Conservation (phyloP, 306 rosid genomes). For the Mucuna pruriens region DNA sequence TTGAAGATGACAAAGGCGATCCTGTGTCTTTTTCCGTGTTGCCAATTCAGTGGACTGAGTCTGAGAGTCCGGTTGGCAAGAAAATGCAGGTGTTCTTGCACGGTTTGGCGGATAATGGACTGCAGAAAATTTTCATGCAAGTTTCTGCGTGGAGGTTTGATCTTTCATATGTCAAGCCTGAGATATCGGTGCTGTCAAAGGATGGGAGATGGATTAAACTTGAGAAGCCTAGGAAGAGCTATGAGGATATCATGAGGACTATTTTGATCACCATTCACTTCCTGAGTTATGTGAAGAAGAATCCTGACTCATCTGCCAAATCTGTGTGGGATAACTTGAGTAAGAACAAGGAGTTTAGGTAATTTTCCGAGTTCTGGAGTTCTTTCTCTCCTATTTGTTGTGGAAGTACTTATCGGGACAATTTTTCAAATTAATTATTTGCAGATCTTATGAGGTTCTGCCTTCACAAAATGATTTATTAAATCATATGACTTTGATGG, state of each 20-base stretch:
- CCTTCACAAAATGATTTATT: conserved; percentile 46
- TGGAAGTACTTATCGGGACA: conserved; percentile 9
- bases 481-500: conserved; percentile 40
- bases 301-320: conserved; percentile 65
- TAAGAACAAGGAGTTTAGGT: conserved; percentile 76
- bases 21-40: conserved; percentile 69
- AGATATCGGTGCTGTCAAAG: conserved; percentile 72
- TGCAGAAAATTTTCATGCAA: conserved; percentile 62
- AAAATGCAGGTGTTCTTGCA: conserved; percentile 52
- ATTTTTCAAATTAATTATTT: conserved; percentile 20
- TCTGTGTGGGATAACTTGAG: conserved; percentile 74
- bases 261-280: conserved; percentile 65
- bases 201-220: conserved; percentile 70
- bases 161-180: conserved; percentile 59
- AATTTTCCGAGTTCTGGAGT: conserved; percentile 7
- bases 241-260: conserved; percentile 65
- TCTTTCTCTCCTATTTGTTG: not conserved
- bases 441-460: conserved; percentile 62
- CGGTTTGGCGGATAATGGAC: conserved; percentile 71
- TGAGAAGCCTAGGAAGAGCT: conserved; percentile 82
- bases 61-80: conserved; percentile 42
- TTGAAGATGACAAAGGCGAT: conserved; percentile 53
- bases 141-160: conserved; percentile 87
- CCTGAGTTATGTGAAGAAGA: conserved; percentile 59
- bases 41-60: conserved; percentile 75